phyloP scores from a whole-genome alignment of 768 basidiomycete species.

The Piloderma croceum region DNA sequence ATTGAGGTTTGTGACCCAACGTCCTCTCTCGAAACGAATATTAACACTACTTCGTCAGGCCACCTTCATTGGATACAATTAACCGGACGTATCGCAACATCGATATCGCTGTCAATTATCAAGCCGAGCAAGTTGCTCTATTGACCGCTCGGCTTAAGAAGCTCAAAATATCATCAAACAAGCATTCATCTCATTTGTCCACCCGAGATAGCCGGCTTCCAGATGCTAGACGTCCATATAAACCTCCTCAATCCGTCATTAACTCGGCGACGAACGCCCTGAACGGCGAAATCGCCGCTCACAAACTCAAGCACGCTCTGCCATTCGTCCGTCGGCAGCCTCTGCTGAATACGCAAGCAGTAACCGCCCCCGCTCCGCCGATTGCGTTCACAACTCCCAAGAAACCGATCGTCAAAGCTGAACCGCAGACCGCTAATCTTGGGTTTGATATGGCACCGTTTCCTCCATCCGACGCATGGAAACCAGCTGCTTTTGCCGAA shows the following conservation, averaged over 20 bases:
- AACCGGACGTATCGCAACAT: slow-evolving; percentile 84
- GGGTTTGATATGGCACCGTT: slow-evolving; percentile 16
- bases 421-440: slow-evolving; percentile 19
- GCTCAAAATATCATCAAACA: slow-evolving; percentile 34
- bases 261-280: slow-evolving; percentile 30
- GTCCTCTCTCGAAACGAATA: neutral
- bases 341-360: slow-evolving; percentile 46
- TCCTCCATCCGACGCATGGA: slow-evolving; percentile 17
- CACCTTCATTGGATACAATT: slow-evolving; percentile 81
- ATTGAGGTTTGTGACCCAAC: slow-evolving; percentile 45
- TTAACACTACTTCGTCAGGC: slow-evolving; percentile 36
- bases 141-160: slow-evolving; percentile 50
- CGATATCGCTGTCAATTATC: slow-evolving; percentile 61
- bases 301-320: slow-evolving; percentile 63
- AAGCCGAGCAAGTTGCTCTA: slow-evolving; percentile 46
- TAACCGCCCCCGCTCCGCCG: slow-evolving; percentile 12
- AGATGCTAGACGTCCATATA: slow-evolving; percentile 28
- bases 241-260: slow-evolving; percentile 5
- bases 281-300: slow-evolving; percentile 72
- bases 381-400: slow-evolving; percentile 3
- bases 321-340: slow-evolving; percentile 57
- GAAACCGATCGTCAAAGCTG: slow-evolving; percentile 9
- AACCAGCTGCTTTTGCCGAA: slow-evolving; percentile 14
- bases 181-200: too few relatives aligned
- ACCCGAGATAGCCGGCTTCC: slow-evolving; percentile 40